These are phyloP conservation scores for Ambispora gerdemannii DNA, from an alignment of 192 early-diverging fungal genomes.

Conservation along the genomic window DNA sequence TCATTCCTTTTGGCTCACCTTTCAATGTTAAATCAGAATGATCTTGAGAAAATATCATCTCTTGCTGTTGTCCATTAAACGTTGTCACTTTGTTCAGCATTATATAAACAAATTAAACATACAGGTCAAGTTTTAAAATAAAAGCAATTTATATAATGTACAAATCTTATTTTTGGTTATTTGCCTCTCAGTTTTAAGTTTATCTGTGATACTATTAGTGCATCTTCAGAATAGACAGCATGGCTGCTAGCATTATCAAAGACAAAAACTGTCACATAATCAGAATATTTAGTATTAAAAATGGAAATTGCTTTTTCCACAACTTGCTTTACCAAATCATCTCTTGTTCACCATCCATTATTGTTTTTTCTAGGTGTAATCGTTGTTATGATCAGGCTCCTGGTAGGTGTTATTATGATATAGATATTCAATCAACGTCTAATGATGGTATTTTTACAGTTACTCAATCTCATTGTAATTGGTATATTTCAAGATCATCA, in stretches of 20 bases:
- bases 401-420: too few relatives aligned
- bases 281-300: not conserved
- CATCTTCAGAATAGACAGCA: conserved; percentile 18
- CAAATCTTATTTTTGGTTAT: conserved; percentile 16
- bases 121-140: too few relatives aligned
- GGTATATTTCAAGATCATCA: too few relatives aligned
- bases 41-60: not conserved
- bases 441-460: too few relatives aligned
- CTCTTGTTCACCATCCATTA: conserved; percentile 22
- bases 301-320: conserved; percentile 25
- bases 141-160: too few relatives aligned
- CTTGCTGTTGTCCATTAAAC: not conserved
- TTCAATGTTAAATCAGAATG: not conserved
- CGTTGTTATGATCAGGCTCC: too few relatives aligned
- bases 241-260: conserved; percentile 32
- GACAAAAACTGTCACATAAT: conserved; percentile 24
- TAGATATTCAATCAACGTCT: too few relatives aligned
- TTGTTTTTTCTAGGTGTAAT: conserved; percentile 26
- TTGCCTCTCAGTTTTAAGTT: conserved; percentile 8
- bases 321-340: conserved; percentile 26
- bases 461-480: too few relatives aligned
- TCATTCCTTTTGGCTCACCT: conserved; percentile 27
- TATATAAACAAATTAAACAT: too few relatives aligned
- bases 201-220: conserved; percentile 18
- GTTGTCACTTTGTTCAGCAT: too few relatives aligned